A percentile compares a stretch with the other conserved stretches of the same genome.
phyloP scores from a whole-genome alignment of 768 basidiomycete genomes.

The Sistotremastrum niveocremeum region DNA sequence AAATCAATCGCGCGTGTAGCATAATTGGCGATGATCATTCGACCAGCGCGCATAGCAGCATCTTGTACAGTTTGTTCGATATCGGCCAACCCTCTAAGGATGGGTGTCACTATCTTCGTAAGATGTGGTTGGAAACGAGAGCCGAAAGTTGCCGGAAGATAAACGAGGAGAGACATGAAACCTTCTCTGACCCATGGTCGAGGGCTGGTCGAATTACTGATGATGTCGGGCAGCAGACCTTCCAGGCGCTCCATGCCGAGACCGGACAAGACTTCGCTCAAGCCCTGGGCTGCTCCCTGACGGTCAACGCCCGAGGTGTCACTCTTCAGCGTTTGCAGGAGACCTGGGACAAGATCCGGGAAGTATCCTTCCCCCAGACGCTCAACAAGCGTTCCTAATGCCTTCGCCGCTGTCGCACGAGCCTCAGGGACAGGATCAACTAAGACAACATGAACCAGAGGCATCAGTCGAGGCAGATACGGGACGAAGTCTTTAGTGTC shows the following conservation, averaged over 20 bases:
- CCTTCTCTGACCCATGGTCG: slow-evolving; percentile 90
- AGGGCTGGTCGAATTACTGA: slow-evolving; percentile 81
- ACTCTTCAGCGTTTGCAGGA: slow-evolving; percentile 78
- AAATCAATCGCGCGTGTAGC: slow-evolving; percentile 85
- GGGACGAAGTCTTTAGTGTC: slow-evolving; percentile 90
- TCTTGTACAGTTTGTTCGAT: slow-evolving; percentile 91
- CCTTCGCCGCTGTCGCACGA: slow-evolving; percentile 92
- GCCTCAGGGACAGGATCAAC: slow-evolving; percentile 98
- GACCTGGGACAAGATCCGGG: slow-evolving; percentile 86
- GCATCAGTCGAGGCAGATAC: slow-evolving; percentile 78
- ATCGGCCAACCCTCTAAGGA: slow-evolving; percentile 83
- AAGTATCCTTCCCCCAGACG: slow-evolving; percentile 89
- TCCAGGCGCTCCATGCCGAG: slow-evolving; percentile 97
- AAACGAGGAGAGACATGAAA: slow-evolving; percentile 96
- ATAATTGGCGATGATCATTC: slow-evolving; percentile 96
- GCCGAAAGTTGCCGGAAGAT: slow-evolving; percentile 90
- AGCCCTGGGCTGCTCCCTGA: slow-evolving; percentile 95
- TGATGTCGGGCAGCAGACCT: slow-evolving; percentile 85
- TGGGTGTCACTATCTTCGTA: slow-evolving; percentile 86
- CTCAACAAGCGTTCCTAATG: slow-evolving; percentile 92
- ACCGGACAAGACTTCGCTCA: slow-evolving; percentile 88
- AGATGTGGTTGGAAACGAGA: slow-evolving; percentile 93
- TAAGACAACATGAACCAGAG: slow-evolving; percentile 82
- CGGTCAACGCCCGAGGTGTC: slow-evolving; percentile 93
- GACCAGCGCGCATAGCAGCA: slow-evolving; percentile 95